Base-by-base conservation (phyloP, 1,284 basidiomycete species). In the Tylopilus orsonianus region DNA sequence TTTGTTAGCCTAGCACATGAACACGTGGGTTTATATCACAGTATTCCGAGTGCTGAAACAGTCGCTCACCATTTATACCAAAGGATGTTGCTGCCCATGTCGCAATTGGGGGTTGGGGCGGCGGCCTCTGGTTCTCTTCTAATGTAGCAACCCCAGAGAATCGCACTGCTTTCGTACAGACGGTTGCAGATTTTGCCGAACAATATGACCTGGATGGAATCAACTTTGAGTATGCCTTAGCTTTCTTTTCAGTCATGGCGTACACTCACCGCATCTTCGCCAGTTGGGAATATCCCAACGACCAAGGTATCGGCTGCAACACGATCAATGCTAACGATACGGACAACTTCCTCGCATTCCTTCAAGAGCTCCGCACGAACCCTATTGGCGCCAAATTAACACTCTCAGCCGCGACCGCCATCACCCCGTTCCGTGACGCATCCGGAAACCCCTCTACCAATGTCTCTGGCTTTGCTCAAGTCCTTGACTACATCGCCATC, bases 91-190 rank as follows among this genome's bases (percentile, higher is more conserved):
- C 8, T 24, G 37, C 23, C n/a, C 71, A 83, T 46, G 69, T 92
- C 22, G 83, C 85, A 18, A 73, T 93, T 47, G 91, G 91, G 43
- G 91, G 91, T 27, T 94, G 90, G 90, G 81, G 67, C 90, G 90
- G 2, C 68, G 75, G 33, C 75, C 81, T 58, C 33, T 82, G 68
- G 68, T 94, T 83, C 68, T 93, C 90, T 1, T 69, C 77, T 20
- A 77, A 83, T 33, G 80, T 90, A 20, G 76, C 75, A 13, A 79
- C 72, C 23, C 65, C 75, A 0, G 64, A 67, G 18, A 82, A 80
- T 26, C 23, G 23, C 12, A 8, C n/a, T 39, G 37, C 24, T 27
- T 14, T 27, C 24, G 39, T 14, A 2, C 12, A 40, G 12, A 18
- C 38, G 16, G 18, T 40, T 29, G 10, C 18, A 30, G 4, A 13